phyloP scores from a whole-genome alignment of 495 filamentous ascomycete species.

The Aspergillus olivimuriae region DNA sequence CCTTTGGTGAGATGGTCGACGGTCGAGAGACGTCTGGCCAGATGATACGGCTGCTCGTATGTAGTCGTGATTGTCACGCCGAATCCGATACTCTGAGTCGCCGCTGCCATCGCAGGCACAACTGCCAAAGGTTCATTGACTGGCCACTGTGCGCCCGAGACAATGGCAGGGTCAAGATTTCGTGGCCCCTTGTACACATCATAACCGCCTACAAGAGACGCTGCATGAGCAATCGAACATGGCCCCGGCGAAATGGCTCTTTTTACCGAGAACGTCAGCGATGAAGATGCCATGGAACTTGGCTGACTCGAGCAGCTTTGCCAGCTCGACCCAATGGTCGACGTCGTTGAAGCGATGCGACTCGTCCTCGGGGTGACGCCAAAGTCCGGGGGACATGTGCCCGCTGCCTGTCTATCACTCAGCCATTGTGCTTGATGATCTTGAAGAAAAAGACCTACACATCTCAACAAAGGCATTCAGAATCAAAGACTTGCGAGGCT shows the following conservation, averaged over 20 bases:
- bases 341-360: conserved; percentile 49
- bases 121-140: conserved; percentile 48
- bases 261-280: conserved; percentile 43
- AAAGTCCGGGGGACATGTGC: conserved; percentile 48
- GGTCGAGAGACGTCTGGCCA: conserved; percentile 58
- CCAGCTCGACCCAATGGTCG: conserved; percentile 44
- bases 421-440: neutral
- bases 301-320: conserved; percentile 41
- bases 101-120: conserved; percentile 41
- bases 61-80: conserved; percentile 66
- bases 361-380: conserved; percentile 48
- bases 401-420: conserved; percentile 32
- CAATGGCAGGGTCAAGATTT: conserved; percentile 51
- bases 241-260: too few relatives aligned
- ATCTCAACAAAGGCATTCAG: conserved; percentile 57
- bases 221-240: too few relatives aligned
- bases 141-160: conserved; percentile 61
- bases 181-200: conserved; percentile 58
- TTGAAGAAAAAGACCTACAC: conserved; percentile 22
- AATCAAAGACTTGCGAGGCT: conserved; percentile 42
- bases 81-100: conserved; percentile 58
- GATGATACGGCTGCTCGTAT: conserved; percentile 65
- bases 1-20: conserved; percentile 64
- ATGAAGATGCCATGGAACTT: conserved; percentile 55
- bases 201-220: conserved; percentile 41